These are phyloP conservation scores for Zasmidium cellare DNA, from an alignment of 2,329 filamentous ascomycete species.

Conservation along the genomic window DNA sequence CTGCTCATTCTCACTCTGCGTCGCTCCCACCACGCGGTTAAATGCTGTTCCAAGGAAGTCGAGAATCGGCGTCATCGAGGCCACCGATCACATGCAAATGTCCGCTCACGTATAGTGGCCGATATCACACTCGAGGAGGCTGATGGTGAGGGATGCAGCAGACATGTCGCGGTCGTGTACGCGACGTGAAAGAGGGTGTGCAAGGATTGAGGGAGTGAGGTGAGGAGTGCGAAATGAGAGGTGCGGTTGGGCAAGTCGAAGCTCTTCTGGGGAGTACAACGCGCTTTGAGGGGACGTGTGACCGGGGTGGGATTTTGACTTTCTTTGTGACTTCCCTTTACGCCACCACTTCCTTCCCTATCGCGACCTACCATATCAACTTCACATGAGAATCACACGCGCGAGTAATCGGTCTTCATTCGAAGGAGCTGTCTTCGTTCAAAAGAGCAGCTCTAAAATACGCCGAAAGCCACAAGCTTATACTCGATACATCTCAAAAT, in stretches of 20 bases:
- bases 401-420: too few relatives aligned
- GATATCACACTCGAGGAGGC: not conserved
- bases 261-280: not conserved
- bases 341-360: too few relatives aligned
- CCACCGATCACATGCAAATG: not conserved
- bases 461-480: too few relatives aligned
- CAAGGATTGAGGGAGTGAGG: not conserved
- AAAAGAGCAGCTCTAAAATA: too few relatives aligned
- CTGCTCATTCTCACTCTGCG: too few relatives aligned
- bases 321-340: not conserved
- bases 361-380: too few relatives aligned
- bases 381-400: too few relatives aligned
- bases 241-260: not conserved
- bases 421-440: too few relatives aligned
- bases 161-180: not conserved
- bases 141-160: not conserved
- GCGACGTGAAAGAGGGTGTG: not conserved
- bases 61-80: not conserved
- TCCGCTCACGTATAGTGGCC: not conserved
- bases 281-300: not conserved
- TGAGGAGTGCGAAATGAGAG: not conserved
- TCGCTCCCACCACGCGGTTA: too few relatives aligned
- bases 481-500: too few relatives aligned
- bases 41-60: too few relatives aligned
- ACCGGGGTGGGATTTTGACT: not conserved